Evolutionary conservation across 768 basidiomycete species (phyloP), one percentile per base, ranked within the genome.

Genomic region (Termitomyces sp.): DNA sequence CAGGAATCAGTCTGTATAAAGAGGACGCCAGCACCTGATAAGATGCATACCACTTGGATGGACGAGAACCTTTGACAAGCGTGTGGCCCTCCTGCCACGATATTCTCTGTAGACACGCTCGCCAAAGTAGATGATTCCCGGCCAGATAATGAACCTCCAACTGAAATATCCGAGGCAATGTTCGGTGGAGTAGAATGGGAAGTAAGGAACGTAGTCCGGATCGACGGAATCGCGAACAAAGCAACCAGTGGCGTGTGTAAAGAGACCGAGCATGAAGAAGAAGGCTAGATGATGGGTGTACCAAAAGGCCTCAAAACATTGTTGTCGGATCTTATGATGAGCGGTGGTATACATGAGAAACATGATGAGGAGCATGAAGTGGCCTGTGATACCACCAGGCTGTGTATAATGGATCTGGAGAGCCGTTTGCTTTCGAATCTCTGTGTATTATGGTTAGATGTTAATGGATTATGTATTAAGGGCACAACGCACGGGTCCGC

Each of bases 301-400:
- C 94, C 94, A 96, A 79, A 98, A 98, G 1, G 85, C 92, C 72
- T 98, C 95, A 73, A 95, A 97, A 76, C 87, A 91, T 72, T 94
- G 91, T 59, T 82, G 72, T 64, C 95, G 89, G 62, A 98, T 87
- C 73, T 90, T 93, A 68, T 84, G 80, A 72, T 95, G 92, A 3
- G 95, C 93, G 22, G 93, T 95, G 40, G 90, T 84, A 71, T 95
- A 96, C 82, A 96, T 93, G 65, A 94, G 70, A 63, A 98, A 71
- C 92, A 98, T 94, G 71, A 95, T 86, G 59, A 97, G 77, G 42
- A 96, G 84, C 94, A 96, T 95, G 72, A 93, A 90, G 70, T 98
- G 95, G 14, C 95, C 95, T 1, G 94, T 93, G 70, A 96, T 88
- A n/a, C 92, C 93, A 62, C 92, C 93, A 6, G 91, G 77, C 68